Base-by-base conservation (phyloP, 768 basidiomycete genomes). In the Pholiota molesta region DNA sequence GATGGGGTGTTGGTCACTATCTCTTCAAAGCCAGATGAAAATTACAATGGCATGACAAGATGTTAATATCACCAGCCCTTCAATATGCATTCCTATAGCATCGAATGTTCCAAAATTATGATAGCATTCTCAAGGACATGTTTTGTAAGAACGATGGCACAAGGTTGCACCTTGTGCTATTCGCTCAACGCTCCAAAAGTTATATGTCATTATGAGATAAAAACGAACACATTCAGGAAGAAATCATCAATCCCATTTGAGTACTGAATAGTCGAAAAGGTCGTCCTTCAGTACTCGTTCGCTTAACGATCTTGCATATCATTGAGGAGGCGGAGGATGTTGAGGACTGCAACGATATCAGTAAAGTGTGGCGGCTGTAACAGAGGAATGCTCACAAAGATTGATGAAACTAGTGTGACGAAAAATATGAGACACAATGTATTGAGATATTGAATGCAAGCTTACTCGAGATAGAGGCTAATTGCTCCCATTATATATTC, bases 401-500 rank as follows among this genome's bases (percentile, higher is more conserved):
- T 95, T 95, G 77, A 95, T 82, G 73, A 95, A 92, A 69, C 91
- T 92, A 71, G 57, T 54, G 65, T 64, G 68, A 60, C n/a, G 37
- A 58, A 53, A 64, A 68, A 35, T 75, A 62, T 67, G 37, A 55
- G 19, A 33, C 1, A 13, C 26, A 33, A 11, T 53, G 3, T 44
- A 31, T 1, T 51, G 47, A 29, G 3, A 55, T 3, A 37, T 56
- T 26, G 52, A 19, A 52, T 8, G 51, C 37, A 62, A 10, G 88
- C 88, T 67, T 76, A 91, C 87, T 98, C 97, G 59, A 98, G 88
- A 77, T 98, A 99, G n/a, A 99, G 85, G 66, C 88, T 90, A 70
- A 98, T 90, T 17, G 94, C 83, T 37, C 89, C 97, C 79, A 97
- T 79, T 66, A 97, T 95, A 73, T 85, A 95, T 74, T 99, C 97